Evolutionary conservation across 768 basidiomycete genomes (phyloP), one percentile per base, ranked within the genome.

Genomic region (Russula earlei): DNA sequence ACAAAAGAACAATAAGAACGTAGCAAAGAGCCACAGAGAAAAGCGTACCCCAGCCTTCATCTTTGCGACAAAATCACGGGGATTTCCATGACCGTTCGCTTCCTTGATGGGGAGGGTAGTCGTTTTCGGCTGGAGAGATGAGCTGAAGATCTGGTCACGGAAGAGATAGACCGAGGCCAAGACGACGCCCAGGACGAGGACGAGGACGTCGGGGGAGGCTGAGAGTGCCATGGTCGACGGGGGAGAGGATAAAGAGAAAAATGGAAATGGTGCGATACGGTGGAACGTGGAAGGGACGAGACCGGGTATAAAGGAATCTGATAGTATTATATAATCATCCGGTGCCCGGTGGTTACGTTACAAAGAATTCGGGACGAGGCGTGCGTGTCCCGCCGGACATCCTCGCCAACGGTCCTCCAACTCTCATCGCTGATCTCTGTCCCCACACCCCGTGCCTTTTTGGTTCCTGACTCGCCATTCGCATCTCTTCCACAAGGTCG

Each of bases 51-150:
- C 84, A 58, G 86, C 83, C 73, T 92, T 88, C 91, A 97, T 93
- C 75, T 94, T 94, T 12, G 83, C 81, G 40, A 96, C 79, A 67
- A 96, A 96, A 69, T 98, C 92, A 42, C 94, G 76, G n/a, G 93
- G 91, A 66, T 96, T 91, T 2, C 83, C 86, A 55, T 79, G 80
- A 46, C 83, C 87, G 74, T 85, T 85, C 40, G 55, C 38, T 29
- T 62, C 61, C 37, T 74, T 66, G 52, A 58, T 67, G 0, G 58
- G 40, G 38, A 72, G 71, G 51, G 78, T 76, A 31, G 78, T 68
- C n/a, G 65, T 42, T 67, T 84, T 87, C 20, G 81, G 78, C 62
- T 85, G 83, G 4, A 25, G 5, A 20, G 84, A 77, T 8, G 83
- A 73, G 55, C 80, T 69, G 62, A 90, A 90, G 10, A 92, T 69